A percentile compares a stretch with the other conserved stretches of the same genome.
Conservation (phyloP, 2,329 filamentous ascomycete genomes). For the Keithomyces neogunnii region DNA sequence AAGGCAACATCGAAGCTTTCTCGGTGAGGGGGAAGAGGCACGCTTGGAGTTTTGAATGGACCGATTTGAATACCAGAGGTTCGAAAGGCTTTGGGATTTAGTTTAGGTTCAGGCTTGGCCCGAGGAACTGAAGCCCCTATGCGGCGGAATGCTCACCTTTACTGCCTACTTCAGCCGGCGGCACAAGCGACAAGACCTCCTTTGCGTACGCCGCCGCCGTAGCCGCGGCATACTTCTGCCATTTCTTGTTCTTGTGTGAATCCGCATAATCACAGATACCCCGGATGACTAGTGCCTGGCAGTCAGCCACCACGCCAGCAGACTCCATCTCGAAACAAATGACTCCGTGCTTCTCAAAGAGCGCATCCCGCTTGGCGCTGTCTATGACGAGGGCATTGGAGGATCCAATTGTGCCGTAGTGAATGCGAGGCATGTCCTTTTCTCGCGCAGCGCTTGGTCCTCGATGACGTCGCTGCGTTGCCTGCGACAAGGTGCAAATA, state of each 20-base stretch:
- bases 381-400: slow-evolving; percentile 4
- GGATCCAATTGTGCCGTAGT: slow-evolving; percentile 4
- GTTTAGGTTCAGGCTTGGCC: no score
- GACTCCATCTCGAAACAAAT: slow-evolving; percentile 15
- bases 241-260: slow-evolving; percentile 15
- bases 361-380: neutral
- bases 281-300: slow-evolving; percentile 16
- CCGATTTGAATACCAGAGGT: no score
- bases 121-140: no score
- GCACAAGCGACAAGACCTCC: slow-evolving; percentile 4
- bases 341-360: neutral
- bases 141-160: no score
- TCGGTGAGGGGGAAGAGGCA: no score
- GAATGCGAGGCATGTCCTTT: neutral
- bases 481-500: no score
- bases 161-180: neutral
- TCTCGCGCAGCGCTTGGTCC: neutral
- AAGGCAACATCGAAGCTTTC: no score
- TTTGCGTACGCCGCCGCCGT: slow-evolving; percentile 14
- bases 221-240: slow-evolving; percentile 14
- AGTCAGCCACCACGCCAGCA: slow-evolving; percentile 11
- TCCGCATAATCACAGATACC: slow-evolving; percentile 22
- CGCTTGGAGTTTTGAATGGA: no score
- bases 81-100: no score
- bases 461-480: neutral